Evolutionary conservation across 371 early-diverging fungal species (phyloP).

Genomic region (Actinomucor elegans): DNA sequence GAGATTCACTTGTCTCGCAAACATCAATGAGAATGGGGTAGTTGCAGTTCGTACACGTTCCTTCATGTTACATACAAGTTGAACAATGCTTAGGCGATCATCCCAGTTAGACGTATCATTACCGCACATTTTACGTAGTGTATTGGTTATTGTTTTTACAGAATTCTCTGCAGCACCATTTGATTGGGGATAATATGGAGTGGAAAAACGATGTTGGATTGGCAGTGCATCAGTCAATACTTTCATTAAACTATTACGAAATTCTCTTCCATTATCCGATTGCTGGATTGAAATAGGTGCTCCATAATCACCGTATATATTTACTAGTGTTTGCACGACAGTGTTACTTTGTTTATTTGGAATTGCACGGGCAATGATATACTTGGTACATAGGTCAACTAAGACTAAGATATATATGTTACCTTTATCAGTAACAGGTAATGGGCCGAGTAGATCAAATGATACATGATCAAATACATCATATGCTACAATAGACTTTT

Average conservation of each 20-base stretch:
- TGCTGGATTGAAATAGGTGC: conserved; percentile 11
- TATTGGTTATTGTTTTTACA: conserved; percentile 10
- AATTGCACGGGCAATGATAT: conserved; percentile 10
- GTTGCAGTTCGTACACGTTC: conserved; percentile 1
- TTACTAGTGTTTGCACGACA: conserved; percentile 13
- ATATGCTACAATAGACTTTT: neutral
- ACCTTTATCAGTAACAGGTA: neutral
- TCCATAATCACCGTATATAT: conserved; percentile 29
- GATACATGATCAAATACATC: neutral
- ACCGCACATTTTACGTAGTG: conserved; percentile 11
- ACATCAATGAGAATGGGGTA: conserved; percentile 18
- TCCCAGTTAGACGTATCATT: conserved; percentile 25
- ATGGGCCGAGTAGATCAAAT: neutral
- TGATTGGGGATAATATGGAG: neutral
- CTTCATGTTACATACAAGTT: conserved; percentile 13
- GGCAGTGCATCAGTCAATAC: neutral
- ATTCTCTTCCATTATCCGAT: conserved; percentile 34
- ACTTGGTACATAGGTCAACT: neutral
- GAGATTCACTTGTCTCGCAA: conserved; percentile 2
- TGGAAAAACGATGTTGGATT: conserved; percentile 10
- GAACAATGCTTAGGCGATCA: conserved; percentile 15
- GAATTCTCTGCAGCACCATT: conserved; percentile 4
- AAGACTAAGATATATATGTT: conserved; percentile 1
- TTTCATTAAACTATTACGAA: conserved; percentile 2
- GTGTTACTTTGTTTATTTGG: conserved; percentile 21